phyloP scores from a whole-genome alignment of 345 rosid genomes.

The Syzygium aromaticum region DNA sequence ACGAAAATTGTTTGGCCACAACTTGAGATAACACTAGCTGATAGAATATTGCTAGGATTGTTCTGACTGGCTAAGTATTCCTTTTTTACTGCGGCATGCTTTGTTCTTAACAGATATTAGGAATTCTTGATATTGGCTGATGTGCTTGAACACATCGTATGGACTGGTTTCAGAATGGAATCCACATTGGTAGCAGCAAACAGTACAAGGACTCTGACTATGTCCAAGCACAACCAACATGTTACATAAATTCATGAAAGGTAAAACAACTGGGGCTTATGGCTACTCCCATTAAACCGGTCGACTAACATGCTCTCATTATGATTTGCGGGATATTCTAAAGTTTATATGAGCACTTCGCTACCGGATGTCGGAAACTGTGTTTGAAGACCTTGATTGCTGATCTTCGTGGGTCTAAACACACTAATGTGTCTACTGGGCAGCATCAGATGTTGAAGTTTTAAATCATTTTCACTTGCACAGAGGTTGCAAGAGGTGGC shows the following conservation, averaged over 20 bases:
- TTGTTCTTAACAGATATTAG: slow-evolving; percentile 36
- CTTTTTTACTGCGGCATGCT: not conserved
- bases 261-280: not conserved
- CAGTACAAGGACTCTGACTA: slow-evolving; percentile 81
- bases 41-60: not conserved
- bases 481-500: too few species aligned
- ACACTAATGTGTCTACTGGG: fast-evolving
- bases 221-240: slow-evolving; percentile 70
- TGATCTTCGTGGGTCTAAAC: not conserved
- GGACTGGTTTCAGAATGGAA: slow-evolving; percentile 74
- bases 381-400: not conserved
- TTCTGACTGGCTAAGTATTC: not conserved
- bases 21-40: not conserved
- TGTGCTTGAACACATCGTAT: slow-evolving; percentile 75
- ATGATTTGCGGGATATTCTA: not conserved
- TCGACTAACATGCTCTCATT: too few species aligned
- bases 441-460: too few species aligned
- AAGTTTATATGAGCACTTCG: too few species aligned
- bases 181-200: slow-evolving; percentile 54
- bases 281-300: not conserved
- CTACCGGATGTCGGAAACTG: not conserved
- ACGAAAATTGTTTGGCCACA: not conserved
- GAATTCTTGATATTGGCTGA: slow-evolving; percentile 60
- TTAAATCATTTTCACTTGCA: too few species aligned
- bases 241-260: slow-evolving; percentile 50